These are phyloP conservation scores for Ganoderma sinense DNA, from an alignment of 1,284 basidiomycete genomes.

Conservation along the genomic window DNA sequence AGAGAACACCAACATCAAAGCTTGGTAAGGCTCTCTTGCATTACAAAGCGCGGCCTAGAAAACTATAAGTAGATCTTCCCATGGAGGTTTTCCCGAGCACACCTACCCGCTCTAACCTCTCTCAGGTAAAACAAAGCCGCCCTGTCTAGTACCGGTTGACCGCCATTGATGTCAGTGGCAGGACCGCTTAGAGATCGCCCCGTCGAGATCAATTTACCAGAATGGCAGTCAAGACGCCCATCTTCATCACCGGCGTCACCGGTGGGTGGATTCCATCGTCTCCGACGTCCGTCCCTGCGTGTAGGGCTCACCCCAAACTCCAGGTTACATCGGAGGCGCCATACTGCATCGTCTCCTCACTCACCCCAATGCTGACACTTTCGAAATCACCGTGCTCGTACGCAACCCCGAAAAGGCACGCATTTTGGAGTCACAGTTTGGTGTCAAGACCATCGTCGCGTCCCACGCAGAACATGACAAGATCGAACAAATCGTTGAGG, in stretches of 20 bases:
- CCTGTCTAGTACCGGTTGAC: neutral
- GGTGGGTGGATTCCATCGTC: conserved; percentile 17
- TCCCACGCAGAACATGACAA: conserved; percentile 32
- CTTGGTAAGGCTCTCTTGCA: neutral
- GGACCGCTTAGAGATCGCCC: too few relatives aligned
- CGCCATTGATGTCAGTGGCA: too few relatives aligned
- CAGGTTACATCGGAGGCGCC: conserved; percentile 39
- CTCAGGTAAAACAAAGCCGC: neutral
- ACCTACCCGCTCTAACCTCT: neutral
- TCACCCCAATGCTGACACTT: conserved; percentile 27
- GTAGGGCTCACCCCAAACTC: conserved; percentile 1
- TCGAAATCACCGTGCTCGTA: conserved; percentile 35
- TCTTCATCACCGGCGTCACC: conserved; percentile 33
- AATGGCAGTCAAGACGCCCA: conserved; percentile 18
- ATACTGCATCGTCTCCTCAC: conserved; percentile 34
- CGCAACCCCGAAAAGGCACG: conserved; percentile 37
- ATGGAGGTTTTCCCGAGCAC: neutral
- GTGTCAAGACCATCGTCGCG: conserved; percentile 38
- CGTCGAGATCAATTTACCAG: neutral
- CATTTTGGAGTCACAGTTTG: conserved; percentile 32
- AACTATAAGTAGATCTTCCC: neutral
- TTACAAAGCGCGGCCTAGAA: neutral
- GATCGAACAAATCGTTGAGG: conserved; percentile 31
- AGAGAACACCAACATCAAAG: too few relatives aligned
- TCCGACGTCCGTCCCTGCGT: neutral